A percentile compares a stretch with the other conserved stretches of the same genome.
phyloP scores from a whole-genome alignment of 2,329 filamentous ascomycete genomes.

The Ceratocystis diversiconidia region DNA sequence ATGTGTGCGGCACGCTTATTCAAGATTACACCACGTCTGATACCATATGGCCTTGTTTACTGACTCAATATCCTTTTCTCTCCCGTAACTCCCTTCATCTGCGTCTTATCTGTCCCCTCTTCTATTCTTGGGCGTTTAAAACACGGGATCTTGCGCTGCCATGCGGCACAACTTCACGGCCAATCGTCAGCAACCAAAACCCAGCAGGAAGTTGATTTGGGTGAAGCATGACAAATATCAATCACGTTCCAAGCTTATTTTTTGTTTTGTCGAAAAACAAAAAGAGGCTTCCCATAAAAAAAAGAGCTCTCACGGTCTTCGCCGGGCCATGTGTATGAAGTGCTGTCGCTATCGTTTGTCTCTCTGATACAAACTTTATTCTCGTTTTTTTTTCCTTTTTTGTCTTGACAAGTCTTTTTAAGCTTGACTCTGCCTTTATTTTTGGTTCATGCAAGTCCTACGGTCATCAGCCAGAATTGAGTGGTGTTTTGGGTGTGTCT shows the following conservation, averaged over 20 bases:
- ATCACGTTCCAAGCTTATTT: not conserved
- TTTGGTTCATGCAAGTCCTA: too few species aligned
- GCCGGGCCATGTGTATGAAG: too few species aligned
- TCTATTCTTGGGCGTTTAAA: slow-evolving; percentile 7
- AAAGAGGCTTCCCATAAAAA: not conserved
- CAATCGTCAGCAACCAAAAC: not conserved
- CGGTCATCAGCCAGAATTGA: too few species aligned
- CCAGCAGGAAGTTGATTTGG: not conserved
- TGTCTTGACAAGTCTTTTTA: too few species aligned
- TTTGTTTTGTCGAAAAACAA: not conserved
- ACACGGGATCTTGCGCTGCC: not conserved
- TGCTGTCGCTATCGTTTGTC: too few species aligned
- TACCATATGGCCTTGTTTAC: not conserved
- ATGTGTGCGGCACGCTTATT: not conserved
- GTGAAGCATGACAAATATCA: not conserved
- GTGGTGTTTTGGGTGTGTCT: too few species aligned
- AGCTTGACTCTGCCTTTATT: too few species aligned
- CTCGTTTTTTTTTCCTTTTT: too few species aligned
- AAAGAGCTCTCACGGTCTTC: not conserved
- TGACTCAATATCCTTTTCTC: not conserved
- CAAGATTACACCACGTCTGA: not conserved
- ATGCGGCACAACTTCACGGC: not conserved
- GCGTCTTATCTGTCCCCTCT: not conserved
- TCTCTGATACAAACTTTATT: too few species aligned
- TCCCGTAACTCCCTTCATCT: not conserved